Evolutionary conservation across 2,329 filamentous ascomycete genomes (phyloP).

Genomic region (Colletotrichum navitas): DNA sequence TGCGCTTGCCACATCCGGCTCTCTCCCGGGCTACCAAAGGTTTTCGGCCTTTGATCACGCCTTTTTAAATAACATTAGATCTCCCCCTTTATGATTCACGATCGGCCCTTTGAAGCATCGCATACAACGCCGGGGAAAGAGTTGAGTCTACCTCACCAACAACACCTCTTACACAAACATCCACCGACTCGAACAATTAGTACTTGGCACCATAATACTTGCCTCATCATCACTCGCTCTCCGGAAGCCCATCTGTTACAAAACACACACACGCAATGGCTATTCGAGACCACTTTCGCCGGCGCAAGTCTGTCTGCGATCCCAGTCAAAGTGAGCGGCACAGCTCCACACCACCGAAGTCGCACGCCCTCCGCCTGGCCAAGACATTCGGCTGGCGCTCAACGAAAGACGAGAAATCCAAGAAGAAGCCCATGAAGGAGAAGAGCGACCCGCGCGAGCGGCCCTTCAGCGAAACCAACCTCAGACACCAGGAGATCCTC

Average conservation of each 20-base stretch:
- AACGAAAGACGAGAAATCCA: constrained; percentile 49
- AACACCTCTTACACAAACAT: background rate
- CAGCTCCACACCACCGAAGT: constrained; percentile 44
- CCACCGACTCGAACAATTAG: background rate
- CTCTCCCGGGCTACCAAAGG: background rate
- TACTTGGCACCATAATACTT: background rate
- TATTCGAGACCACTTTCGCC: constrained; percentile 58
- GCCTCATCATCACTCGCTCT: background rate
- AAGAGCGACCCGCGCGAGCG: constrained; percentile 57
- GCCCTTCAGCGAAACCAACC: constrained; percentile 59
- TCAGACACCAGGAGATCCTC: constrained; percentile 62
- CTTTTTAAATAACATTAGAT: constrained; percentile 29
- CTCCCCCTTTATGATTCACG: background rate
- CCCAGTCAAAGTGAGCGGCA: constrained; percentile 51
- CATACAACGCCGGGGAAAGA: background rate
- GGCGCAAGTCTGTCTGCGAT: constrained; percentile 54
- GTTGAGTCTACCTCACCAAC: too few species aligned
- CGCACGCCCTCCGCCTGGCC: constrained; percentile 38
- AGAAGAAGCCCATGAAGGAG: constrained; percentile 46
- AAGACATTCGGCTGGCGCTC: constrained; percentile 42
- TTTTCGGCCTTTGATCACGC: background rate
- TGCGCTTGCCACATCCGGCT: constrained; percentile 31
- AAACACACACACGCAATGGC: constrained; percentile 51
- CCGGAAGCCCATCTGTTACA: background rate
- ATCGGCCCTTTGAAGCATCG: background rate